Percentiles rank a stretch among this genome's conserved stretches.
phyloP scores from a whole-genome alignment of 371 early-diverging fungal genomes.

The Mucor indicus region DNA sequence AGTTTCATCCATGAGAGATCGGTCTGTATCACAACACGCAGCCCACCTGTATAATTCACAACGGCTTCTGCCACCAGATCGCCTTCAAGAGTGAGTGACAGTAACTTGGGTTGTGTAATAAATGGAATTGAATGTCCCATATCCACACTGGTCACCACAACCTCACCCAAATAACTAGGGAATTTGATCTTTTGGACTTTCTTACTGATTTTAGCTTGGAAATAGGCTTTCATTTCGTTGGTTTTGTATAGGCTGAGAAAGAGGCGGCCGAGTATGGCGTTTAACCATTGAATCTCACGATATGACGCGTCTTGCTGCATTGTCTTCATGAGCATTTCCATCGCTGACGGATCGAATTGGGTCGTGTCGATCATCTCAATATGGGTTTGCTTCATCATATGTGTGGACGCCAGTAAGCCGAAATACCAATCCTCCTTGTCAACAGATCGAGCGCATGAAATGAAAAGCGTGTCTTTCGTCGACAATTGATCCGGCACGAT shows the following conservation, averaged over 20 bases:
- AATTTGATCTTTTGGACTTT: conserved; percentile 63
- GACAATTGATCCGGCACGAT: no score
- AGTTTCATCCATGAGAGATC: conserved; percentile 51
- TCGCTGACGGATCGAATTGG: conserved; percentile 47
- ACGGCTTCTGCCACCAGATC: conserved; percentile 71
- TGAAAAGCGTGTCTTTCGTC: conserved; percentile 28
- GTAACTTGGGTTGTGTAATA: conserved; percentile 72
- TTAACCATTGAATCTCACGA: conserved; percentile 76
- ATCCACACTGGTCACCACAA: conserved; percentile 69
- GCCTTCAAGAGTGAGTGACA: conserved; percentile 64
- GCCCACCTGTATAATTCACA: conserved; percentile 75
- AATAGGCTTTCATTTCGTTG: conserved; percentile 48
- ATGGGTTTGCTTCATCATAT: conserved; percentile 28
- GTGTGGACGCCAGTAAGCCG: conserved; percentile 46
- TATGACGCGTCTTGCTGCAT: conserved; percentile 56
- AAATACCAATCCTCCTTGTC: conserved; percentile 93
- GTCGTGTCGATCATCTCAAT: conserved; percentile 44
- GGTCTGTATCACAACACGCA: conserved; percentile 68
- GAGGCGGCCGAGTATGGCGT: conserved; percentile 82
- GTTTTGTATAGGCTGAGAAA: conserved; percentile 73
- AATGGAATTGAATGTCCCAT: conserved; percentile 83
- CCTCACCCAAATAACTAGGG: conserved; percentile 76
- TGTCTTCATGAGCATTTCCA: conserved; percentile 43
- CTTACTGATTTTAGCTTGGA: conserved; percentile 60
- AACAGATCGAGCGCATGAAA: conserved; percentile 52